phyloP scores from a whole-genome alignment of 2,329 filamentous ascomycete genomes.

The Fusarium albosuccineum region DNA sequence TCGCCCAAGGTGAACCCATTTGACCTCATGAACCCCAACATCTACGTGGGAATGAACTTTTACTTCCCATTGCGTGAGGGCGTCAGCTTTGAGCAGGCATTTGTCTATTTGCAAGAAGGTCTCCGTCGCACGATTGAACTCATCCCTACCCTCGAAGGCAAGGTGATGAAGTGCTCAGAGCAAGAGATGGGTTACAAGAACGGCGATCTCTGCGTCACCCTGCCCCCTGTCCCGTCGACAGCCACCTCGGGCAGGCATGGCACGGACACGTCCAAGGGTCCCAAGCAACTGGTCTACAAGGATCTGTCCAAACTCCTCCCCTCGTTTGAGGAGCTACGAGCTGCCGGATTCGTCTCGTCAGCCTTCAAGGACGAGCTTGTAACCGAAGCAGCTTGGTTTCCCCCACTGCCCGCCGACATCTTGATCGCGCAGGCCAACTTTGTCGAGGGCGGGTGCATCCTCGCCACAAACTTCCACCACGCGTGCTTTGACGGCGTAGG shows the following conservation, averaged over 20 bases:
- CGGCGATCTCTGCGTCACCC: conserved; percentile 40
- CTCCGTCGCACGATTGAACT: conserved; percentile 51
- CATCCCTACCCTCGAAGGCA: conserved; percentile 54
- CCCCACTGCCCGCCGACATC: conserved; percentile 46
- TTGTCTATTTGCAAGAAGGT: conserved; percentile 50
- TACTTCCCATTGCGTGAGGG: conserved; percentile 51
- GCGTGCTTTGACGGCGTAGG: conserved; percentile 48
- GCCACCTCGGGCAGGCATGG: background rate
- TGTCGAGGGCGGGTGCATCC: conserved; percentile 48
- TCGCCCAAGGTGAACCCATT: conserved; percentile 49
- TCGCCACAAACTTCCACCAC: conserved; percentile 46
- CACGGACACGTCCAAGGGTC: background rate
- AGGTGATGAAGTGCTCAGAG: conserved; percentile 48
- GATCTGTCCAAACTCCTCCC: conserved; percentile 45
- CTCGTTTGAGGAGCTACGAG: conserved; percentile 43
- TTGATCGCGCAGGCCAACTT: conserved; percentile 50
- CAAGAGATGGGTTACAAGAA: conserved; percentile 44
- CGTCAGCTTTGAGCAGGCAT: conserved; percentile 46
- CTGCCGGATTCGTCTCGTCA: conserved; percentile 45
- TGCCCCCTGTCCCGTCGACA: conserved; percentile 31
- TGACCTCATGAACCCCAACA: conserved; percentile 51
- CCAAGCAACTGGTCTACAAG: conserved; percentile 41
- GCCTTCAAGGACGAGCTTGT: conserved; percentile 46
- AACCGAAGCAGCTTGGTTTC: conserved; percentile 40
- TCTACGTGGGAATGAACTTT: conserved; percentile 49